Conservation (phyloP, 441 rosid species). For the Omphalea diandra region DNA sequence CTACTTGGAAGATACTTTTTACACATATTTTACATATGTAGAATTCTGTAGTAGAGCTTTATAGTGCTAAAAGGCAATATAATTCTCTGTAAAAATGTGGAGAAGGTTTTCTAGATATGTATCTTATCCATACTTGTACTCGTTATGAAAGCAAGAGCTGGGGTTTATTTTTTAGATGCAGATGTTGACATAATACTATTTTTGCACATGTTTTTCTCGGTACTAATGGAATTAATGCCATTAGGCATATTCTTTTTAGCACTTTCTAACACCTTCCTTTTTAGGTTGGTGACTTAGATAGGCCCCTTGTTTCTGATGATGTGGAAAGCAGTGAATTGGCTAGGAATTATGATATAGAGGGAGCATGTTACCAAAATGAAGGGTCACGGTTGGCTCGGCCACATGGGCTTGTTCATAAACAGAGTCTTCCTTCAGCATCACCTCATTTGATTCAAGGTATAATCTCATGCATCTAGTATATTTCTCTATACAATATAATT, state of each 20-base stretch:
- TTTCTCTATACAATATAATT: slow-evolving; percentile 9
- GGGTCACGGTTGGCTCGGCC: slow-evolving; percentile 50
- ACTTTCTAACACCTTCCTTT: slow-evolving; percentile 8
- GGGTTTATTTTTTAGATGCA: too few species aligned
- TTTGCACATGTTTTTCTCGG: too few species aligned
- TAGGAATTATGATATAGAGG: slow-evolving; percentile 70
- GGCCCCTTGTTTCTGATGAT: slow-evolving; percentile 69
- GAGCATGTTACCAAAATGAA: slow-evolving; percentile 64
- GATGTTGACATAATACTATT: too few species aligned
- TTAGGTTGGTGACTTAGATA: slow-evolving; percentile 67
- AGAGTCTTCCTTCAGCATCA: slow-evolving; percentile 53
- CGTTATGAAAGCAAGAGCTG: background rate
- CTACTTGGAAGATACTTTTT: background rate
- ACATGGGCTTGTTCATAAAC: slow-evolving; percentile 64
- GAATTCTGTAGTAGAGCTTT: background rate
- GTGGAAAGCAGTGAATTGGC: slow-evolving; percentile 50
- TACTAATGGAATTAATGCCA: background rate
- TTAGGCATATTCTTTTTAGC: background rate
- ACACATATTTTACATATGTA: background rate
- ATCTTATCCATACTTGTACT: background rate
- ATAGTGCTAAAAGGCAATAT: background rate
- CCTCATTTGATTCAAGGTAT: slow-evolving; percentile 49
- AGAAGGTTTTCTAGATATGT: background rate
- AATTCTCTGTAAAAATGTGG: background rate
- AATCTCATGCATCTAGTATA: slow-evolving; percentile 7